Evolutionary conservation across 139 green algal genomes (phyloP), one percentile per base, ranked within the genome.

Genomic region (Mesostigma viride): DNA sequence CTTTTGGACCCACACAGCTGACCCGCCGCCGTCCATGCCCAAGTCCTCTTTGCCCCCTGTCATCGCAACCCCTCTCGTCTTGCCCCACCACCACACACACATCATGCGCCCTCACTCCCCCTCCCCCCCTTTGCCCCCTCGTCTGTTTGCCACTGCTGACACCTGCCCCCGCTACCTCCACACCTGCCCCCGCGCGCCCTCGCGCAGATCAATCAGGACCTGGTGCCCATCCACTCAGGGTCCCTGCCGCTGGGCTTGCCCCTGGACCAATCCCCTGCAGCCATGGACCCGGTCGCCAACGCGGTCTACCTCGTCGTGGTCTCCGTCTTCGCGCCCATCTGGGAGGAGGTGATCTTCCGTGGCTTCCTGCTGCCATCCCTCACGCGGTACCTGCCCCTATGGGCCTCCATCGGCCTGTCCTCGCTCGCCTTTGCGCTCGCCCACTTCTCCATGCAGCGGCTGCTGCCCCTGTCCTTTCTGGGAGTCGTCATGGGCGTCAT

Each of bases 301-400:
- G 60, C 71, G 20, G 62, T 93, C 0, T 95, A 89, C 68, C 84
- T 91, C 32, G 60, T 76, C 11, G 82, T 91, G 3, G 76, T 95
- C 22, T 81, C 75, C 2, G 65, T 94, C 20, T 91, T 82, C 58
- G 86, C 87, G 17, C 89, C 89, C 3, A 69, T 96, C 1, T 97
- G 91, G 91, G 91, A 96, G 73, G 91, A 97, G 81, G 62, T 87
- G 30, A 87, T 97, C 31, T 97, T 97, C 71, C 78, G 91, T 3
- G 91, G 91, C 34, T 97, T 97, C 74, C 74, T 97, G 61, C 75
- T 97, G 35, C 78, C 89, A 1, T 89, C 79, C 3, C 73, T 96
- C n/a, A 77, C 79, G 0, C 67, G 72, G 11, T 88, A 89, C 75
- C 80, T 95, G 69, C 81, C 83, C 0, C 35, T 70, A 11, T 61